Base-by-base conservation (phyloP, 257 asterid species). In the Ophiorrhiza pumila region DNA sequence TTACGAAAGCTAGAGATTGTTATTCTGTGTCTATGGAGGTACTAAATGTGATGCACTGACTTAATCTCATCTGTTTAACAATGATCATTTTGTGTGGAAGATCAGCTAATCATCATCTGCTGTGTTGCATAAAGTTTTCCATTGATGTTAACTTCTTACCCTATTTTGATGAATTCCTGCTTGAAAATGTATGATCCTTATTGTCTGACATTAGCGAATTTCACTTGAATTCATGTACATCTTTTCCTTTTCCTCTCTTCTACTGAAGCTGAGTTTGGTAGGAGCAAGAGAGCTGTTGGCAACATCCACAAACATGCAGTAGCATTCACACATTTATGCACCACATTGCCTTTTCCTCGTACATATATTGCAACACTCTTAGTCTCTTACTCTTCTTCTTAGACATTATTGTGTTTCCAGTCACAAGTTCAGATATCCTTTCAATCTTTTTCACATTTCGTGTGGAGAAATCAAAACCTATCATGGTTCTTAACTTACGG, bases 1-100 rank as follows among this genome's bases (percentile, higher is more conserved):
- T 94, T 87, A 94, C 99, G 15, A 94, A 94, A 86, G 96, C 95
- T 77, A 85, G 99, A 79, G 99, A 94, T 29, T 85, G 96, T 29
- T 94, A 91, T 82, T 88, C 96, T 17, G 78, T 52, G 69, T 84
- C 97, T 32, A 94, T 94, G 99, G 98, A 88, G 97, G 99, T 94
- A 83, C 50, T 29, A 45, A 15, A 15, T 57, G 13, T 15, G 29
- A n/a, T n/a, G n/a, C n/a, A n/a, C n/a, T n/a, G n/a, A n/a, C n/a
- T n/a, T n/a, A n/a, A n/a, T n/a, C n/a, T n/a, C n/a, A n/a, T n/a
- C n/a, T n/a, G n/a, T n/a, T n/a, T n/a, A n/a, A n/a, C n/a, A n/a
- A n/a, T n/a, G n/a, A n/a, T n/a, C n/a, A n/a, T n/a, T n/a, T n/a
- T n/a, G n/a, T 31, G 32, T 31, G 29, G 53, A 55, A 31, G 23